Base-by-base conservation (phyloP, 495 filamentous ascomycete genomes). In the Lasiosphaeria hispida region DNA sequence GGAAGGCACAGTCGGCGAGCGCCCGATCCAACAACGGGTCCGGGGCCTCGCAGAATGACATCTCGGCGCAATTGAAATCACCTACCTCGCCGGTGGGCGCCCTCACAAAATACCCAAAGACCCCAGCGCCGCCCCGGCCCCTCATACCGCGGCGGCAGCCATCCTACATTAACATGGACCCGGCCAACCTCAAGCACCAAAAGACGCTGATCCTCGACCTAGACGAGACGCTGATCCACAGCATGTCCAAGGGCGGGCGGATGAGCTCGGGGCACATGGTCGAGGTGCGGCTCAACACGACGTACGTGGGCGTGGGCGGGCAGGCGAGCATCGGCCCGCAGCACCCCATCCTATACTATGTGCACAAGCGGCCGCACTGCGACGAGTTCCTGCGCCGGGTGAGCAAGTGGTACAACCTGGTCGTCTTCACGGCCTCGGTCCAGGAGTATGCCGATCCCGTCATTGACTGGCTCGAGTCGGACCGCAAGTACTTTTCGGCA, bases 241-340 rank as follows among this genome's bases (percentile, higher is more conserved):
- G 91, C 69, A 87, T 97, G 74, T 91, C 93, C 44, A 97, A 96
- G 70, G 94, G 94, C 30, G 92, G 93, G 37, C 84, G 92, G 40
- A 97, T 96, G 91, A 90, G 87, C 63, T 92, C 89, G 23, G 94
- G 94, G 18, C 95, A 98, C 73, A 97, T 97, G 94, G 93, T 98
- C 35, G 94, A 98, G 75, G 94, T 98, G 62, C 94, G 93, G 65
- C 81, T 97, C 48, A 84, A 87, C 63, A 82, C 82, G 15, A 80
- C 83, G 36, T 78, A 84, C 55, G 73, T 83, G 50, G 78, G 80
- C 33, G 82, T 83, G 34, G 85, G 86, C 40, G 86, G 81, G 39
- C 83, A 84, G 53, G 76, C 82, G 19, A 83, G 82, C 13, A 69
- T 91, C 40, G 91, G 89, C 10, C 89, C 89, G 45, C 93, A 96